Conservation (phyloP, 1,139 yeast genomes). For the Suhomyces chickasaworum region DNA sequence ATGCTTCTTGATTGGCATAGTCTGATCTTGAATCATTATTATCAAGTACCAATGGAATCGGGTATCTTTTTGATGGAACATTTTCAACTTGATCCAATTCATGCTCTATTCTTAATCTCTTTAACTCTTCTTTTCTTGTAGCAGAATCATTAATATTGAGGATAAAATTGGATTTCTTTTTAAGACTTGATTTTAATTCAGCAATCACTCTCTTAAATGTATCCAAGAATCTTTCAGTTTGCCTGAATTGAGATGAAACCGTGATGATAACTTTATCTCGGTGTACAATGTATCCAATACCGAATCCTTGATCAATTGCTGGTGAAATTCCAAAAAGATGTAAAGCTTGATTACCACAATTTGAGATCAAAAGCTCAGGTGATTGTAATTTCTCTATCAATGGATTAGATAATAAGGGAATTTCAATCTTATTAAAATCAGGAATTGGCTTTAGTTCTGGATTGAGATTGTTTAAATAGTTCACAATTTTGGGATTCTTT, state of each 20-base stretch:
- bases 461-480: slow-evolving; percentile 47
- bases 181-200: slow-evolving; percentile 53
- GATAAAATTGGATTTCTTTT: slow-evolving; percentile 37
- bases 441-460: slow-evolving; percentile 32
- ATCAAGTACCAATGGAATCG: slow-evolving; percentile 38
- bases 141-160: slow-evolving; percentile 39
- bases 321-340: slow-evolving; percentile 77
- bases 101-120: slow-evolving; percentile 36
- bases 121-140: slow-evolving; percentile 37
- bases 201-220: slow-evolving; percentile 62
- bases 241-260: slow-evolving; percentile 73
- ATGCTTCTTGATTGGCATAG: slow-evolving; percentile 24
- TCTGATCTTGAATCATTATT: slow-evolving; percentile 14
- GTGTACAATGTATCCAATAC: slow-evolving; percentile 74
- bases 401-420: slow-evolving; percentile 62
- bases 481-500: slow-evolving; percentile 32
- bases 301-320: slow-evolving; percentile 73
- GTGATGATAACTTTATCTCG: slow-evolving; percentile 60
- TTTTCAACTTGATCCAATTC: slow-evolving; percentile 38
- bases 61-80: slow-evolving; percentile 38
- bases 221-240: slow-evolving; percentile 65
- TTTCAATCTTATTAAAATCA: slow-evolving; percentile 17
- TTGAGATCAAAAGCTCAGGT: slow-evolving; percentile 49
- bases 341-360: slow-evolving; percentile 80
- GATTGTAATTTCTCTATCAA: slow-evolving; percentile 44